Conservation (phyloP, 768 basidiomycete genomes). For the Coprinellus micaceus region DNA sequence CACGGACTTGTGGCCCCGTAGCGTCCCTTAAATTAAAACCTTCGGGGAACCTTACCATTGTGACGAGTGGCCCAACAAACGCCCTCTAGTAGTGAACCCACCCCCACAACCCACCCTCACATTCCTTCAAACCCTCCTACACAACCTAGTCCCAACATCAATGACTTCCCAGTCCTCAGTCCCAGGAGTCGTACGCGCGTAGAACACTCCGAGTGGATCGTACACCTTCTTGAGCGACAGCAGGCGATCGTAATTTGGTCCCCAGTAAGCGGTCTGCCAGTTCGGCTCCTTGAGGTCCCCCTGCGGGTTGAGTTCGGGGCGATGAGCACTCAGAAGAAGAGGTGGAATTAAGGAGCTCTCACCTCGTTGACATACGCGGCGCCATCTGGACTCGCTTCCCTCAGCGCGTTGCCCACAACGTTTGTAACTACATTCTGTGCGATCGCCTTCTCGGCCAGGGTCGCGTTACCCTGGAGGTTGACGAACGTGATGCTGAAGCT, state of each 20-base stretch:
- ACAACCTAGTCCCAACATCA: conserved; percentile 1
- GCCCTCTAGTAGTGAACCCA: no score
- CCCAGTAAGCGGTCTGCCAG: conserved; percentile 16
- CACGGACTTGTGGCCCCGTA: no score
- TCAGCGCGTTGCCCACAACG: conserved; percentile 3
- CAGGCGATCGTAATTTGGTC: conserved; percentile 11
- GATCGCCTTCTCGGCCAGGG: conserved; percentile 1
- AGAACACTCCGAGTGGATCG: conserved; percentile 5
- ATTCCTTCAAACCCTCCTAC: no score
- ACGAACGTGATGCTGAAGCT: background rate
- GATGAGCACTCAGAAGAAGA: no score
- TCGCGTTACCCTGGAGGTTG: background rate
- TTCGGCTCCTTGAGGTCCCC: conserved; percentile 12
- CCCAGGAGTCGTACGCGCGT: conserved; percentile 8
- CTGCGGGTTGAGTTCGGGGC: no score
- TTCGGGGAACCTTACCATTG: no score
- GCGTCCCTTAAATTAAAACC: no score
- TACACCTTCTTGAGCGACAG: conserved; percentile 4
- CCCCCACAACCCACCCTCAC: no score
- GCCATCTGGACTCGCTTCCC: conserved; percentile 11
- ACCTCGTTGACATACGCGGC: conserved; percentile 11
- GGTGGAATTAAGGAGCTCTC: no score
- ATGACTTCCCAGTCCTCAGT: conserved; percentile 4
- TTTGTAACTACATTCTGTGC: conserved; percentile 10
- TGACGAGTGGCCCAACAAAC: no score